Conservation (phyloP, 2,329 filamentous ascomycete genomes). For the Neopestalotiopsis sp. region DNA sequence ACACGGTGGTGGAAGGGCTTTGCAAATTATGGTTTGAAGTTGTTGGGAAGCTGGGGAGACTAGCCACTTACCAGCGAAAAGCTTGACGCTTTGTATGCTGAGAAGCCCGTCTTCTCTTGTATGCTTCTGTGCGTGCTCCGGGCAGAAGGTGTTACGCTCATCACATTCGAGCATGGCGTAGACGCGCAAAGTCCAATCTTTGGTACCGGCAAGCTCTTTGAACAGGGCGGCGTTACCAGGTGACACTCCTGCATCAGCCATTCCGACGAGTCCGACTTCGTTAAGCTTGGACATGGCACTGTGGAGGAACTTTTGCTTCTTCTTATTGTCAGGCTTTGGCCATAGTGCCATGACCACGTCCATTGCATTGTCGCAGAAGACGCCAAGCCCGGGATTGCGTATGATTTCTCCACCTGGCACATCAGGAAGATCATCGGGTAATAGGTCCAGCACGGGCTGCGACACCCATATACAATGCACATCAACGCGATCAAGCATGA, state of each 20-base stretch:
- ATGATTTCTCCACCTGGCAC: constrained; percentile 69
- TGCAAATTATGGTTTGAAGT: not conserved
- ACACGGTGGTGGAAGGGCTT: not conserved
- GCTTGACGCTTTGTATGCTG: constrained; percentile 67
- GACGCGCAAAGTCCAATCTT: constrained; percentile 66
- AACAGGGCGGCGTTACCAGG: constrained; percentile 61
- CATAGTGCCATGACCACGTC: constrained; percentile 61
- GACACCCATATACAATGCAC: constrained; percentile 76
- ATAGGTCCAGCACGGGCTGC: constrained; percentile 63
- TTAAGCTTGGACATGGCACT: constrained; percentile 68
- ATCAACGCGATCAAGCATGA: constrained; percentile 74
- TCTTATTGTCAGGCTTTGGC: constrained; percentile 58
- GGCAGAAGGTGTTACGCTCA: constrained; percentile 68
- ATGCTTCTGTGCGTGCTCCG: constrained; percentile 51
- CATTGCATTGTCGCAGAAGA: constrained; percentile 78
- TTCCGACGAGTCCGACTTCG: constrained; percentile 68
- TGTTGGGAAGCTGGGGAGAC: not conserved
- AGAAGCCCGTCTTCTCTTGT: constrained; percentile 53
- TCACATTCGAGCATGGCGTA: constrained; percentile 73
- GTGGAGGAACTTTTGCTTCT: constrained; percentile 59
- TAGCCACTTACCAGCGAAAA: constrained; percentile 63
- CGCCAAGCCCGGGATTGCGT: constrained; percentile 64
- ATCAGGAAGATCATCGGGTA: constrained; percentile 57
- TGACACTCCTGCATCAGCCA: constrained; percentile 70
- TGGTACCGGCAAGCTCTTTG: constrained; percentile 51